Base-by-base conservation (phyloP, 1,284 basidiomycete species). In the Sparassis latifolia region DNA sequence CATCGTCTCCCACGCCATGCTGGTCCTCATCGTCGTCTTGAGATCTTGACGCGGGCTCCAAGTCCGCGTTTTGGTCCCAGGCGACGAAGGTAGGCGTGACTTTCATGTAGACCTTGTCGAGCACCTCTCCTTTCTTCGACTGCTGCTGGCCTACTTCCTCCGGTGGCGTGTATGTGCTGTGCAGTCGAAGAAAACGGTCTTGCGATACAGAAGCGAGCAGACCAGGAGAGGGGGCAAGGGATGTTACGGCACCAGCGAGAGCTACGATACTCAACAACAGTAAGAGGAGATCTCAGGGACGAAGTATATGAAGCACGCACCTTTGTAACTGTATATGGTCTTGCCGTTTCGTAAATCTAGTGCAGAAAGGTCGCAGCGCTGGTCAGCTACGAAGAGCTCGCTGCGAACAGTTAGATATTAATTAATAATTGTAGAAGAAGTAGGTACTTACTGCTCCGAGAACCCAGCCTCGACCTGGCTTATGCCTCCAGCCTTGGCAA, bases 271-370 rank as follows among this genome's bases (percentile, higher is more conserved):
- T 27, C 9, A n/a, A 27, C 9, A n/a, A 27, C 12, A 6, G 9
- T 28, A 28, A 40, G 2, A 12, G 27, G 1, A 7, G 33, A 7
- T 28, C 10, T 40, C 4, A 41, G 28, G 4, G 33, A 2, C 20
- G 10, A n/a, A 33, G 33, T 31, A 12, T 20, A 20, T 20, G 20
- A 31, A n/a, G 42, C 10, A 48, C 57, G 47, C 49, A 83, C 87
- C 84, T 73, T 82, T 84, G 61, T 92, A 91, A 1, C 80, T 76
- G 64, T 89, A 92, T 4, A 80, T 65, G 6, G 85, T 68, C 44
- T 76, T 71, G 0, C 92, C 92, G 43, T 79, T 91, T 10, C 92
- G 78, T 39, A 86, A 58, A 64, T 95, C 92, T 3, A 94, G 52
- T 0, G 87, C 76, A 48, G 77, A 84, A 1, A 94, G 64, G 59